Evolutionary conservation across 106 monocot genomes (phyloP).

Genomic region (Alisma plantagoaquatica): DNA sequence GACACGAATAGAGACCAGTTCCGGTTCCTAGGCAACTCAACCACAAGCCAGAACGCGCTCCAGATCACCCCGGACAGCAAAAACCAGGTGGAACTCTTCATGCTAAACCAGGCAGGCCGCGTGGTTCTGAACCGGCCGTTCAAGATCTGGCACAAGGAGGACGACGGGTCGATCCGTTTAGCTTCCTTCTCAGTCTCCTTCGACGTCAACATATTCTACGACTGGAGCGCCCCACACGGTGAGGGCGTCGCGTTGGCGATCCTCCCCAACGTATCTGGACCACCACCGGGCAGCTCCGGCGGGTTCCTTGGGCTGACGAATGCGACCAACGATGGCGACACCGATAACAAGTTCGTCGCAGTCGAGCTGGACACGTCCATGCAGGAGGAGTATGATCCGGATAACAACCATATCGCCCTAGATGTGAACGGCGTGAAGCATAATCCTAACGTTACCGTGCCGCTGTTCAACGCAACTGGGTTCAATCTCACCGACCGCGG

Average conservation of each 20-base stretch:
- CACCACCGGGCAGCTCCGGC: slow-evolving; percentile 37
- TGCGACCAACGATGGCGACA: slow-evolving; percentile 25
- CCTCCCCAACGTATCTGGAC: slow-evolving; percentile 11
- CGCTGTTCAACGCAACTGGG: slow-evolving; percentile 20
- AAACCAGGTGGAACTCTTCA: not conserved
- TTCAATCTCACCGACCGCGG: slow-evolving; percentile 30
- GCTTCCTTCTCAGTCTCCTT: slow-evolving; percentile 72
- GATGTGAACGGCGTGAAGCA: slow-evolving; percentile 63
- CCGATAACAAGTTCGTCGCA: slow-evolving; percentile 48
- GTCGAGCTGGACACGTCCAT: slow-evolving; percentile 57
- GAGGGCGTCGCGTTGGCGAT: slow-evolving; percentile 71
- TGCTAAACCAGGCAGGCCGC: slow-evolving; percentile 36
- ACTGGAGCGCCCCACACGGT: slow-evolving; percentile 11
- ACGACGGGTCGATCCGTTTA: not conserved
- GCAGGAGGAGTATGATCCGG: slow-evolving; percentile 57
- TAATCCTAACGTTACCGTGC: slow-evolving; percentile 7
- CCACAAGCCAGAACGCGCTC: too few species aligned
- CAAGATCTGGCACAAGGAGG: slow-evolving; percentile 17
- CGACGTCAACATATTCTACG: slow-evolving; percentile 38
- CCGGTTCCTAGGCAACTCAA: not conserved
- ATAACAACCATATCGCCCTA: slow-evolving; percentile 71
- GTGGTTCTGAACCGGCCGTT: slow-evolving; percentile 18
- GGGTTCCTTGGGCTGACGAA: slow-evolving; percentile 85
- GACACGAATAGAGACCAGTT: not conserved
- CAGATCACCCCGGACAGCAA: not conserved